Base-by-base conservation (phyloP, 805 yeast species). In the Ogataea trehaloabstinens region DNA sequence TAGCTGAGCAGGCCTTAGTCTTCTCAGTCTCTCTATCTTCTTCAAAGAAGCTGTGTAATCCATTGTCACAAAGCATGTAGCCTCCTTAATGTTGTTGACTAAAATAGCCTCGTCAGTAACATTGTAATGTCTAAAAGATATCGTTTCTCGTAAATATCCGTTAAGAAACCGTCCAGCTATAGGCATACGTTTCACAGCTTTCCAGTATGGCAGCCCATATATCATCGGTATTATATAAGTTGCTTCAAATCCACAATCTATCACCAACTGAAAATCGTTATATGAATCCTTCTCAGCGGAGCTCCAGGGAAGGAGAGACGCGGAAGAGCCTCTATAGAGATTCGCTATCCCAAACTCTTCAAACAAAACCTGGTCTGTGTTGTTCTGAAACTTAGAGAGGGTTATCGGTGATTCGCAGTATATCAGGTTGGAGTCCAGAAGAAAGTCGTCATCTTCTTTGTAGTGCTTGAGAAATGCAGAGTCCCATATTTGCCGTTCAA, bases 401-500 rank as follows among this genome's bases (percentile, higher is more conserved):
- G 88, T 84, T 55, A 83, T 80, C 18, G 95, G 91, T 4, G 87
- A 69, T 53, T 93, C 97, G 2, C 90, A 80, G 34, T 86, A 70
- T 0, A 89, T 69, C 29, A 93, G 66, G 40, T 83, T 78, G 2
- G 76, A 65, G 1, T 76, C 82, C 13, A 71, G 52, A 36, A 74
- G 70, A 31, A 74, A 56, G 4, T 70, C 74, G 39, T 61, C 55
- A 22, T 62, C 64, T 12, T 42, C 42, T 48, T 69, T 63, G 24
- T 49, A 34, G 24, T 51, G 71, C 32, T 68, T 73, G 15, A 46
- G 34, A 56, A 88, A 70, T 5, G 82, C 73, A 48, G 83, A 78
- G 59, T 93, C 98, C 99, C 98, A 93, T 2, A 93, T 74, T 17
- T 83, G 82, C 52, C 83, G 84, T 56, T 93, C 89, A 2, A 85